phyloP scores from a whole-genome alignment of 2,329 filamentous ascomycete genomes.

The Gnomoniopsis smithogilvyi region DNA sequence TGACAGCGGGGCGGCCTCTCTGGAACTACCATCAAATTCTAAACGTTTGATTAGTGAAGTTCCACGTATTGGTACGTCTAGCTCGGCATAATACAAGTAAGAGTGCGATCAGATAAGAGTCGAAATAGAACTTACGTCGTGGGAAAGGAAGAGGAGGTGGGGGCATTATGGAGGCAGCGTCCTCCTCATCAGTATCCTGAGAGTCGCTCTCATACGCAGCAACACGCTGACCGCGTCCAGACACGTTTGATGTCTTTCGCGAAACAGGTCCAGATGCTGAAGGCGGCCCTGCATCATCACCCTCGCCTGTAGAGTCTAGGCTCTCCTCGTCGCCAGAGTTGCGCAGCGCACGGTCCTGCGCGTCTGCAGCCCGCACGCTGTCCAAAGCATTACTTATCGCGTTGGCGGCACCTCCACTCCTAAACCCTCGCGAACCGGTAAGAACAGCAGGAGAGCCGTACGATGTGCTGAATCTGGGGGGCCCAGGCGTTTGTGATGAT shows the following conservation, averaged over 20 bases:
- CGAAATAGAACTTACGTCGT: not conserved
- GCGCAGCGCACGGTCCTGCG: not conserved
- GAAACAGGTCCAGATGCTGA: not conserved
- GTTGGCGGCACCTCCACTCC: not conserved
- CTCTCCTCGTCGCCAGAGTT: not conserved
- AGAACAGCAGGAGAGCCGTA: constrained; percentile 25
- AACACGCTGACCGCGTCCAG: not conserved
- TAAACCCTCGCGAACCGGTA: not conserved
- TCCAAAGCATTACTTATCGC: not conserved
- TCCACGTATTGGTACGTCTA: not conserved
- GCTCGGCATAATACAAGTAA: not conserved
- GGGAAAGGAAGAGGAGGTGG: not conserved
- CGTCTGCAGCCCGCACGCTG: not conserved
- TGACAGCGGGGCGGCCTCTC: constrained; percentile 5
- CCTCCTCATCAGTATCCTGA: not conserved
- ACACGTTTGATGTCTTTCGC: not conserved
- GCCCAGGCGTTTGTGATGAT: constrained; percentile 12
- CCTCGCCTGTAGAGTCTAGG: not conserved
- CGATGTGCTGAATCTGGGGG: constrained; percentile 25
- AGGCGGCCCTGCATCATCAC: not conserved
- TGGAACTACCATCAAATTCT: not conserved
- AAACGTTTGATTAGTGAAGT: not conserved
- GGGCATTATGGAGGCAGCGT: not conserved
- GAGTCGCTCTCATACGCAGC: not conserved
- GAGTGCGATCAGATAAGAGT: not conserved